phyloP scores from a whole-genome alignment of 257 asterid species.

The Petrea volubilis region DNA sequence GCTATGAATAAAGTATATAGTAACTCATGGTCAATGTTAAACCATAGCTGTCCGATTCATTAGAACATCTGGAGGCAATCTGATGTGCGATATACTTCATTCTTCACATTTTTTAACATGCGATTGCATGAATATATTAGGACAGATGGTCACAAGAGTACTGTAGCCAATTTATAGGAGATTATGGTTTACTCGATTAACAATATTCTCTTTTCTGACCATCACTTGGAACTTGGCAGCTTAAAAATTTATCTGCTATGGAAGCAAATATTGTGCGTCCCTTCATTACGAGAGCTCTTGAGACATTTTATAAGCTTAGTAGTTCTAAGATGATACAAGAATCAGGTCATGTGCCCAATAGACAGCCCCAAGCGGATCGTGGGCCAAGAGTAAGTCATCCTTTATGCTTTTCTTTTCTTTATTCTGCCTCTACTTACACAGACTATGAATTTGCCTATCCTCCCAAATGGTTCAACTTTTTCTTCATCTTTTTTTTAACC shows the following conservation, averaged over 20 bases:
- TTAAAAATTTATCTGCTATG: slow-evolving; percentile 90
- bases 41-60: not conserved
- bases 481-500: not conserved
- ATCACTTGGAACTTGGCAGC: slow-evolving; percentile 52
- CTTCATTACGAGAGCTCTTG: slow-evolving; percentile 81
- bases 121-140: not conserved
- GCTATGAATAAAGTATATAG: not conserved
- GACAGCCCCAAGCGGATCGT: slow-evolving; percentile 73
- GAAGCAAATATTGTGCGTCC: slow-evolving; percentile 95
- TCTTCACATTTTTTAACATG: not conserved
- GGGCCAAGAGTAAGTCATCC: slow-evolving; percentile 74
- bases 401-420: not conserved
- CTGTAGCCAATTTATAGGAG: not conserved
- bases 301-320: slow-evolving; percentile 68
- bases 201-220: slow-evolving; percentile 7
- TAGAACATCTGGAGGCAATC: too few relatives aligned
- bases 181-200: slow-evolving; percentile 2
- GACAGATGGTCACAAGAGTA: not conserved
- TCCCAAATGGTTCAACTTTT: not conserved
- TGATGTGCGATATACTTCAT: not conserved
- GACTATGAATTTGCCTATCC: not conserved
- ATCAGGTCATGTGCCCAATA: slow-evolving; percentile 48
- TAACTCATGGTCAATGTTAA: not conserved
- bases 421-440: not conserved
- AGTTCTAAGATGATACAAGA: slow-evolving; percentile 81